A percentile compares a stretch with the other conserved stretches of the same genome.
These are phyloP conservation scores for Epichloe gansuensis DNA, from an alignment of 2,329 filamentous ascomycete genomes.

Conservation along the genomic window DNA sequence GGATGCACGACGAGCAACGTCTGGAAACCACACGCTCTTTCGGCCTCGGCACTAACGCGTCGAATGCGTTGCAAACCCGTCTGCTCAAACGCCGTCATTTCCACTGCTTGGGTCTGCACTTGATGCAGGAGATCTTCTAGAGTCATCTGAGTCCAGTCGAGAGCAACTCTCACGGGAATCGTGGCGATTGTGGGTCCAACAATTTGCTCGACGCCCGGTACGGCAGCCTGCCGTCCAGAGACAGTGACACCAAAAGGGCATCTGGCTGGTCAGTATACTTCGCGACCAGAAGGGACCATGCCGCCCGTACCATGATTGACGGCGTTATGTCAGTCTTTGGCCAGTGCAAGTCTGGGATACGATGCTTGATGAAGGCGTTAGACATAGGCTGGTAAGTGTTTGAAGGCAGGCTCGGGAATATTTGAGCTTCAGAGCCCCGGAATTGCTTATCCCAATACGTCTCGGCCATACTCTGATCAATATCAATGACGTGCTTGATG, in stretches of 20 bases:
- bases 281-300: slow-evolving; percentile 20
- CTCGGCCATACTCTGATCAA: neutral
- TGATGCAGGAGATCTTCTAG: slow-evolving; percentile 29
- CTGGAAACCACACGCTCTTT: slow-evolving; percentile 7
- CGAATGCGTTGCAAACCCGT: slow-evolving; percentile 9
- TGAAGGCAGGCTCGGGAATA: slow-evolving; percentile 4
- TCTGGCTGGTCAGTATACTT: slow-evolving; percentile 23
- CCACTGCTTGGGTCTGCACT: slow-evolving; percentile 8
- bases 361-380: slow-evolving; percentile 1
- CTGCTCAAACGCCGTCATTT: slow-evolving; percentile 9
- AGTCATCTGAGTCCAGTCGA: slow-evolving; percentile 16
- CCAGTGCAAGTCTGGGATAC: neutral
- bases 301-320: slow-evolving; percentile 12
- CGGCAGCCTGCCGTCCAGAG: slow-evolving; percentile 13
- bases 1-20: slow-evolving; percentile 11
- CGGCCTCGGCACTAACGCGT: slow-evolving; percentile 2
- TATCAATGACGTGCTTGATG: neutral
- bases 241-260: slow-evolving; percentile 14
- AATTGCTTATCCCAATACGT: slow-evolving; percentile 1
- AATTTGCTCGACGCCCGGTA: slow-evolving; percentile 14
- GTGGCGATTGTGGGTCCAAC: slow-evolving; percentile 17
- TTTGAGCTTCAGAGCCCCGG: slow-evolving; percentile 11
- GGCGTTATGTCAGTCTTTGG: slow-evolving; percentile 5
- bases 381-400: slow-evolving; percentile 2
- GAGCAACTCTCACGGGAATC: slow-evolving; percentile 12